phyloP scores from a whole-genome alignment of 805 yeast genomes.

The Candida insectorum region DNA sequence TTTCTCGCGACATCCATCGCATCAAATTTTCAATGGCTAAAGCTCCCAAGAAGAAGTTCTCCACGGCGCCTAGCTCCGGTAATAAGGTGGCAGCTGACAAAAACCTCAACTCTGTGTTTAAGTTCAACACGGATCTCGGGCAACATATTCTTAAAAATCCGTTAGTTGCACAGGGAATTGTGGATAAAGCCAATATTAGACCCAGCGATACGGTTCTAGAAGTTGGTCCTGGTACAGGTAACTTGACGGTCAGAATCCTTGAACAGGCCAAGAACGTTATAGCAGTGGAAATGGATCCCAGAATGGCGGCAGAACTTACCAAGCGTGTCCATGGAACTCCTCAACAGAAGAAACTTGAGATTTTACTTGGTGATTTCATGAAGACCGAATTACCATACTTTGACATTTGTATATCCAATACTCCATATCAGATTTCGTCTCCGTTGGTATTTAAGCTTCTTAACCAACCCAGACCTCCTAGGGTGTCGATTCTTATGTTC shows the following conservation, averaged over 20 bases:
- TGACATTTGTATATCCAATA: slow-evolving; percentile 94
- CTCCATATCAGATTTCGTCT: slow-evolving; percentile 96
- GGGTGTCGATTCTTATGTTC: slow-evolving; percentile 94
- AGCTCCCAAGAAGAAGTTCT: slow-evolving; percentile 62
- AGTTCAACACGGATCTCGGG: slow-evolving; percentile 94
- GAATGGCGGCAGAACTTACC: slow-evolving; percentile 98
- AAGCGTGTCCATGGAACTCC: slow-evolving; percentile 98
- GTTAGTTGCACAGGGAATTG: slow-evolving; percentile 95
- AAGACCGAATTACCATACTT: slow-evolving; percentile 92
- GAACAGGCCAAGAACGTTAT: slow-evolving; percentile 93
- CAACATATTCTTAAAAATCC: slow-evolving; percentile 97
- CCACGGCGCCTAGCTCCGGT: slow-evolving; percentile 41
- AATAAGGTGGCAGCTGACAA: slow-evolving; percentile 62
- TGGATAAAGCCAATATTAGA: slow-evolving; percentile 88
- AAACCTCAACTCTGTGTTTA: slow-evolving; percentile 80
- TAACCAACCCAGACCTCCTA: slow-evolving; percentile 89
- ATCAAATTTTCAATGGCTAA: no score
- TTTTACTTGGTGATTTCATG: slow-evolving; percentile 92
- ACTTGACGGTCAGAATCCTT: slow-evolving; percentile 85
- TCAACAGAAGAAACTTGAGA: slow-evolving; percentile 84
- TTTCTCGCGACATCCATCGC: no score
- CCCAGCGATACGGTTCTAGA: slow-evolving; percentile 93
- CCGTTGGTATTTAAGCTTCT: slow-evolving; percentile 91
- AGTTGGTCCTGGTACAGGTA: slow-evolving; percentile 99
- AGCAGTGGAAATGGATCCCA: slow-evolving; percentile 98